Evolutionary conservation across 2,329 filamentous ascomycete species (phyloP).

Genomic region (Pseudogymnoascus sp.): DNA sequence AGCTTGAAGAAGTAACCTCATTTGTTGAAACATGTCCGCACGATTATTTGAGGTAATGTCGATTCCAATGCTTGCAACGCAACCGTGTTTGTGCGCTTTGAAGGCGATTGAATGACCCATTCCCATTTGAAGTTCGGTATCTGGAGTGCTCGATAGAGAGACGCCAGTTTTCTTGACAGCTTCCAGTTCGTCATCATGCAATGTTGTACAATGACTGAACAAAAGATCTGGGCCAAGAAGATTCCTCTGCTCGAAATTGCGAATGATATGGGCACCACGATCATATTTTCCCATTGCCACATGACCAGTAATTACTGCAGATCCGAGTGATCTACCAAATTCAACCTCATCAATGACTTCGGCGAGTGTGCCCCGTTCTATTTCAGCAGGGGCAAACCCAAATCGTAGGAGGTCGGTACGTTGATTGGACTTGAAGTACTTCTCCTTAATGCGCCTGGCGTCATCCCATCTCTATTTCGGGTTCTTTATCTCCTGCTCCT

Average conservation of each 20-base stretch:
- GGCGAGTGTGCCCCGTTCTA: neutral
- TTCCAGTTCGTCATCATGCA: neutral
- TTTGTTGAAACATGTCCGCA: neutral
- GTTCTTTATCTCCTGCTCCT: neutral
- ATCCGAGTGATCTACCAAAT: neutral
- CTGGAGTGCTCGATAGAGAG: neutral
- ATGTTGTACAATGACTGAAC: neutral
- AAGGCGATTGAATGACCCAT: conserved; percentile 8
- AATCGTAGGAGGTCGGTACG: neutral
- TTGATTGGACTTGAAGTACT: neutral
- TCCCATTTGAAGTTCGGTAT: conserved; percentile 11
- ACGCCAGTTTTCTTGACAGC: neutral
- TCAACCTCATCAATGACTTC: neutral
- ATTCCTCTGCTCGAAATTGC: neutral
- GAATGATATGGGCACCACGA: neutral
- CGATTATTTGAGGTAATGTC: neutral
- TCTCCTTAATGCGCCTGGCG: neutral
- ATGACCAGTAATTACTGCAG: neutral
- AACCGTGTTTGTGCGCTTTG: conserved; percentile 13
- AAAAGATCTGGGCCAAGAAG: neutral
- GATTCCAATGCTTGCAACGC: conserved; percentile 12
- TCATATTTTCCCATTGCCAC: neutral
- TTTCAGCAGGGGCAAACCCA: neutral
- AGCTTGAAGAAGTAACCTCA: neutral
- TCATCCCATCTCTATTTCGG: neutral